These are phyloP conservation scores for Saccharomycopsis microspora DNA, from an alignment of 805 yeast species.

Conservation along the genomic window DNA sequence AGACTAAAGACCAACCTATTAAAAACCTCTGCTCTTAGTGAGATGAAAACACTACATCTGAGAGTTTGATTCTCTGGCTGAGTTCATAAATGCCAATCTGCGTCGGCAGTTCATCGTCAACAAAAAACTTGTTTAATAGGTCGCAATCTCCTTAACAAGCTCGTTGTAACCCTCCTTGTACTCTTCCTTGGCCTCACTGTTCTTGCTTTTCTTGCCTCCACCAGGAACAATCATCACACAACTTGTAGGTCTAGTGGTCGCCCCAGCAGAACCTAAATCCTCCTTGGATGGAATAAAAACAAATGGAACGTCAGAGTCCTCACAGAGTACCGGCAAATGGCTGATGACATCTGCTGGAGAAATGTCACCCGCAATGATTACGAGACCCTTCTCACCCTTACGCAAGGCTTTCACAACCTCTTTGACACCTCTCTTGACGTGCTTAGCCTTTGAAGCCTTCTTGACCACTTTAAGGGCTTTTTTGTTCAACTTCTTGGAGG, in stretches of 20 bases:
- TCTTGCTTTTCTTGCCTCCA: slow-evolving; percentile 74
- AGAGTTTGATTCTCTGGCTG: no score
- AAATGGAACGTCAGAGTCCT: slow-evolving; percentile 84
- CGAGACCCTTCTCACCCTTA: slow-evolving; percentile 97
- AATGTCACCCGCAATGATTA: slow-evolving; percentile 94
- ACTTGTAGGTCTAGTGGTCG: slow-evolving; percentile 97
- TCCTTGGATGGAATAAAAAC: slow-evolving; percentile 94
- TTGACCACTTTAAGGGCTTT: slow-evolving; percentile 91
- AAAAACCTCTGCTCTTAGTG: no score
- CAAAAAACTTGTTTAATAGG: no score
- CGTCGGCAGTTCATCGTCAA: no score
- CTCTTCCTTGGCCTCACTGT: slow-evolving; percentile 60
- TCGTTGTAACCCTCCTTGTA: slow-evolving; percentile 87
- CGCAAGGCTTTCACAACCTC: slow-evolving; percentile 97
- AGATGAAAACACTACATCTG: no score
- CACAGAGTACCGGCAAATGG: slow-evolving; percentile 95
- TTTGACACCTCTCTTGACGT: slow-evolving; percentile 96
- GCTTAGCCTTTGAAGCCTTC: slow-evolving; percentile 96
- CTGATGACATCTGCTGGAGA: slow-evolving; percentile 96
- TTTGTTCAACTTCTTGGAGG: slow-evolving; percentile 91
- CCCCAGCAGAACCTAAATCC: slow-evolving; percentile 97
- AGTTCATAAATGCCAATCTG: no score
- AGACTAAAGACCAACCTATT: no score
- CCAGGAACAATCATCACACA: slow-evolving; percentile 97
- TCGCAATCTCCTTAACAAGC: slow-evolving; percentile 15